Base-by-base conservation (phyloP, 2,329 filamentous ascomycete species). In the Hymenoscyphus linearis region DNA sequence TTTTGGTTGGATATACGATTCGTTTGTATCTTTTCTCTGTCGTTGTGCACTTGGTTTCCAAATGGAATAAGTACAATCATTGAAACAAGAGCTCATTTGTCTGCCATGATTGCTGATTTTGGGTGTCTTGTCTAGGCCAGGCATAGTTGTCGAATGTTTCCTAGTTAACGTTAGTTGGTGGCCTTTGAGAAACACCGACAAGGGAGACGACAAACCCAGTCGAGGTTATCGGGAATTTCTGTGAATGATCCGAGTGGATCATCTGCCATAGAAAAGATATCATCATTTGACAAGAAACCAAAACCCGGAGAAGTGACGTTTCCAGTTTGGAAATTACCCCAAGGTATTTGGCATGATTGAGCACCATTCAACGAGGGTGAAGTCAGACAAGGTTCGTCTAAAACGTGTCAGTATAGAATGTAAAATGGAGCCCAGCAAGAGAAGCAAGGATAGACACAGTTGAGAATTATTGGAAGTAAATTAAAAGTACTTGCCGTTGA, bases 151-250 rank as follows among this genome's bases (percentile, higher is more conserved):
- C 60, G 22, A 61, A 61, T 12, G 37, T 58, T 22, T 55, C 56
- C 60, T 61, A 47, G 14, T 13, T 22, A 50, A 50, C 4, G 6
- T 54, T 55, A 36, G 27, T 36, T 36, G 16, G 25, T 31, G n/a
- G n/a, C 2, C 16, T 53, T 55, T 34, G 22, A 50, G 2, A 47
- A 22, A 25, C 16, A 37, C 9, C 12, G 1, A 5, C 13, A 16
- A 10, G 44, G 13, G 9, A 25, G 18, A 12, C 7, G 4, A 25
- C 10, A 25, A 13, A 68, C 68, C 68, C 68, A 70, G 57, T 69
- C 65, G 50, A 70, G 64, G 26, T 65, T 60, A 26, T 57, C 62
- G 5, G 68, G 62, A 4, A 66, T 35, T 36, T 66, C 61, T n/a
- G 65, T 31, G 37, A 69, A 63, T 2, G 56, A 50, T 37, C 55